Conservation (phyloP, 139 green algal genomes). For the Medakamo hakoo region DNA sequence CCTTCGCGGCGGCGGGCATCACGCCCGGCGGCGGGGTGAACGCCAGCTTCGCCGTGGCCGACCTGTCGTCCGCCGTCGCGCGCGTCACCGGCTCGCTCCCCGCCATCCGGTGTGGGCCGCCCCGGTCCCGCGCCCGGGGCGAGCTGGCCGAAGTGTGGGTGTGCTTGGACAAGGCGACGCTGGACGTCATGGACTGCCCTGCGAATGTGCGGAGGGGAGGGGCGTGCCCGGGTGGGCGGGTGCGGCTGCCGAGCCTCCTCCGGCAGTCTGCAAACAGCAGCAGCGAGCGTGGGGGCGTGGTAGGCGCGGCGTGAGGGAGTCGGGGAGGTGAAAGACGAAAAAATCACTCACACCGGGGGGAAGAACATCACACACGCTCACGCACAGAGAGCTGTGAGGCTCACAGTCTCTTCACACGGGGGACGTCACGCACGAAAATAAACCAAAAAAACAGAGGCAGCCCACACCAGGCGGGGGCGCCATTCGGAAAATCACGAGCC, state of each 20-base stretch:
- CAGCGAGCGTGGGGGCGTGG: neutral
- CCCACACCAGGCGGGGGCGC: too few species aligned
- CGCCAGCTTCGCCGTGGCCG: conserved; percentile 3
- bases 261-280: neutral
- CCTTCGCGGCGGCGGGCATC: conserved; percentile 15
- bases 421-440: too few species aligned
- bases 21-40: conserved; percentile 4
- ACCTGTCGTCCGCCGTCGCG: conserved; percentile 15
- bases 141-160: conserved; percentile 47
- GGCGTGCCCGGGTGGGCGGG: neutral
- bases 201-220: neutral
- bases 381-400: too few species aligned
- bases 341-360: too few species aligned
- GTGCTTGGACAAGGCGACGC: conserved; percentile 30
- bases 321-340: too few species aligned
- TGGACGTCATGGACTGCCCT: conserved; percentile 25
- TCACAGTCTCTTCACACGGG: too few species aligned
- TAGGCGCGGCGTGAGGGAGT: too few species aligned
- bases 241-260: neutral
- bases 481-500: too few species aligned
- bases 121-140: conserved; percentile 24
- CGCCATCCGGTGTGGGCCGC: conserved; percentile 3
- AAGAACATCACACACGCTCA: too few species aligned
- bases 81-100: neutral
- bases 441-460: too few species aligned